Base-by-base conservation (phyloP, 2,329 filamentous ascomycete genomes). In the Salinomyces thailandicus region DNA sequence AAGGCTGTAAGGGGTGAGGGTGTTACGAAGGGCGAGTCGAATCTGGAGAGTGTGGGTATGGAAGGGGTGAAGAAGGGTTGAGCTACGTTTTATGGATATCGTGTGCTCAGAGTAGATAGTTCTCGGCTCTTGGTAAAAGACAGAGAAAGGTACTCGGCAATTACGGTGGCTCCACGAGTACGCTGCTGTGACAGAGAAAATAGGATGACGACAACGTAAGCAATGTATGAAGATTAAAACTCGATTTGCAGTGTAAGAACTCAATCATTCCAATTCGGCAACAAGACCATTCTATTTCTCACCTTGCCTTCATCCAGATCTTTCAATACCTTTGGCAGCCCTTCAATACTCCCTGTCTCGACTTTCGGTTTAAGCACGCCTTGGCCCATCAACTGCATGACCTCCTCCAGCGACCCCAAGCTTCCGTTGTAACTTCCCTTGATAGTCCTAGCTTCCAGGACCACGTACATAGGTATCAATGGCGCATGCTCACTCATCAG, bases 401-500 rank as follows among this genome's bases (percentile, higher is more conserved):
- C 59, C 27, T 60, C 51, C 20, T 51, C 44, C n/a, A 69, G 43
- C 36, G 66, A 63, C 8, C 41, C 37, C 1, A 62, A 48, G 37
- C 62, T 63, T 0, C 64, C 64, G 3, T 62, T 63, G 28, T 68
- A 68, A 6, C 60, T 61, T 18, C 43, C 42, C 24, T 47, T 45
- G 27, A 54, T 45, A 16, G 43, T 33, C 11, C 42, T 35, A 12
- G 42, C 18, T 4, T 41, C 9, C 2, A 35, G 18, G 5, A 45
- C 45, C 9, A 31, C 15, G 14, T 11, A 15, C 17, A 20, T 14
- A 6, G 27, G 27, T 2, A 53, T 14, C n/a, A 51, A 22, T 2
- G 43, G 34, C 22, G 33, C 39, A 24, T 41, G 34, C 14, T 15
- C 31, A 27, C 42, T 44, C 12, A 53, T 18, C 15, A 50, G 13